These are phyloP conservation scores for Nidularia pulvinata DNA, from an alignment of 768 basidiomycete species.

Conservation along the genomic window DNA sequence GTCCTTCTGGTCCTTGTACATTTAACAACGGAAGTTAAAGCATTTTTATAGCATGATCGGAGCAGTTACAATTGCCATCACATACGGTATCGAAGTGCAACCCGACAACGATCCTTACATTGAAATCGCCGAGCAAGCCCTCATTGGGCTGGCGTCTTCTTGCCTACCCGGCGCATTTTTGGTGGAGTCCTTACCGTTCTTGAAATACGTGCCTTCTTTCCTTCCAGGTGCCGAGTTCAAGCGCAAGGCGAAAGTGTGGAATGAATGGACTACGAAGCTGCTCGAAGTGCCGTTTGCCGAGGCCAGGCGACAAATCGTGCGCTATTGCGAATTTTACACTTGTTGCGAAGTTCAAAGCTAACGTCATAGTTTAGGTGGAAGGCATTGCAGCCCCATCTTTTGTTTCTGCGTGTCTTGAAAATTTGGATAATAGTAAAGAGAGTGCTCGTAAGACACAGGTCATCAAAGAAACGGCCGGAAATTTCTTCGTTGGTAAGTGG, in stretches of 20 bases:
- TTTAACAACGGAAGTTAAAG: background rate
- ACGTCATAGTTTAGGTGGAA: slow-evolving; percentile 5
- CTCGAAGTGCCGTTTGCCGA: slow-evolving; percentile 1
- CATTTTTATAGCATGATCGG: slow-evolving; percentile 3
- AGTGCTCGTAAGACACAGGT: slow-evolving; percentile 8
- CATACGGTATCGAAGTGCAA: slow-evolving; percentile 36
- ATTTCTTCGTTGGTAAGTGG: slow-evolving; percentile 15
- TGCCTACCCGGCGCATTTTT: slow-evolving; percentile 41
- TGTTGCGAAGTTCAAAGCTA: background rate
- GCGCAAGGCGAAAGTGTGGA: slow-evolving; percentile 6
- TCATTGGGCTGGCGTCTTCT: slow-evolving; percentile 39
- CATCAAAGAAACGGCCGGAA: slow-evolving; percentile 14
- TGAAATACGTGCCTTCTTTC: slow-evolving; percentile 7
- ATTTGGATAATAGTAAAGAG: slow-evolving; percentile 11
- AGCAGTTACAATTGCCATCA: slow-evolving; percentile 1
- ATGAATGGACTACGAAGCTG: slow-evolving; percentile 3
- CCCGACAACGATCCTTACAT: slow-evolving; percentile 37
- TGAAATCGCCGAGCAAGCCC: slow-evolving; percentile 38
- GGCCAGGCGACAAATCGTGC: background rate
- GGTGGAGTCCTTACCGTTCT: slow-evolving; percentile 40
- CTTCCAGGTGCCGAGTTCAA: slow-evolving; percentile 8
- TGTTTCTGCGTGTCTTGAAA: slow-evolving; percentile 8
- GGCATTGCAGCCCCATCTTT: slow-evolving; percentile 13
- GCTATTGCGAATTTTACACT: background rate
- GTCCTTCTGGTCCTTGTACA: background rate